Evolutionary conservation across 2,329 filamentous ascomycete genomes (phyloP).

Genomic region (Mollisiaceae sp.): DNA sequence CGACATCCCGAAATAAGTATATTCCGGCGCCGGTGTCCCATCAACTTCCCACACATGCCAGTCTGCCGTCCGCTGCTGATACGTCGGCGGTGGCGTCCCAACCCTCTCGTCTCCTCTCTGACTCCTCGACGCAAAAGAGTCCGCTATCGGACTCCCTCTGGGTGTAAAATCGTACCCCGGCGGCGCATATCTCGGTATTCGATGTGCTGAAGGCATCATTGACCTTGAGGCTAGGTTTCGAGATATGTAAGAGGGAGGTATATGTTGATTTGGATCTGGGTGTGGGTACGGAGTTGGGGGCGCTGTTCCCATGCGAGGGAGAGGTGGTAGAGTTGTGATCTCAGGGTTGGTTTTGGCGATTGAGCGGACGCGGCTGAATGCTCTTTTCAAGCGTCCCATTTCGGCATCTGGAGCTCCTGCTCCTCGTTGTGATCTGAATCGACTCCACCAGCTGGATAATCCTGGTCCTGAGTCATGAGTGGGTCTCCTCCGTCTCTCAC

Average conservation of each 20-base stretch:
- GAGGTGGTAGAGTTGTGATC: background rate
- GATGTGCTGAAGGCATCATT: background rate
- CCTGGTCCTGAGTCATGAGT: background rate
- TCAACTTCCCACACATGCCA: background rate
- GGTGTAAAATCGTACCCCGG: background rate
- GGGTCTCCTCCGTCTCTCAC: background rate
- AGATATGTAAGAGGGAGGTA: background rate
- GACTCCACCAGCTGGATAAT: background rate
- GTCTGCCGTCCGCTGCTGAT: conserved; percentile 4
- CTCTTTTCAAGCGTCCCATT: background rate
- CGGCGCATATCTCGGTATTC: background rate
- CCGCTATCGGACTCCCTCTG: background rate
- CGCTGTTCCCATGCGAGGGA: background rate
- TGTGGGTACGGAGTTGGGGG: background rate
- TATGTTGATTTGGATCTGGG: no score
- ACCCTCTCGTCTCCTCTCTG: background rate
- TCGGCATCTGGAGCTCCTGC: background rate
- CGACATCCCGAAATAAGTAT: background rate
- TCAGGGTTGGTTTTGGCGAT: background rate
- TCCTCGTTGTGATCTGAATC: background rate
- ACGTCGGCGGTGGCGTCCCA: conserved; percentile 2
- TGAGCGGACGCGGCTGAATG: background rate
- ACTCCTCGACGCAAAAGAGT: background rate
- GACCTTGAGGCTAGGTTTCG: background rate
- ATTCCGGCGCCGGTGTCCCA: background rate